Percentiles rank a stretch among this genome's conserved stretches.
phyloP scores from a whole-genome alignment of 2,329 filamentous ascomycete species.

The Epichloe amarillans region DNA sequence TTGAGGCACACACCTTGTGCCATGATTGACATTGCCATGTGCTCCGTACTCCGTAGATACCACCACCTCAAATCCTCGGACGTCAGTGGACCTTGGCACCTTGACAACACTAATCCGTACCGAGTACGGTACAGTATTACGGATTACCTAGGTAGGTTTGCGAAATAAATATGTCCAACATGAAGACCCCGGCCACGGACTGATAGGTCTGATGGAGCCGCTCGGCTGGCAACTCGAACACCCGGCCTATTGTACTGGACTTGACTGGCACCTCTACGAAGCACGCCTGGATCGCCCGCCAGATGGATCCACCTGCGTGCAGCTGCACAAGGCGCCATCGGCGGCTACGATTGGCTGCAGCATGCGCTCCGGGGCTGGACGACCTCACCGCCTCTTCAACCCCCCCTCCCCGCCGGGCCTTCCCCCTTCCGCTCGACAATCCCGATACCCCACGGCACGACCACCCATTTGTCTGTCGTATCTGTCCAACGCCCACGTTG shows the following conservation, averaged over 20 bases:
- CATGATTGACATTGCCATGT: background rate
- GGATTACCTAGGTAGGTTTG: no score
- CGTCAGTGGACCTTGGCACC: background rate
- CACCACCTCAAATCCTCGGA: background rate
- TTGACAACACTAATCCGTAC: background rate
- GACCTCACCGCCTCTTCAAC: conserved; percentile 26
- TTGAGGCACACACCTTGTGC: background rate
- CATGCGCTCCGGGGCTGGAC: conserved; percentile 20
- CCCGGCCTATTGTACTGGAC: background rate
- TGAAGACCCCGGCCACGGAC: background rate
- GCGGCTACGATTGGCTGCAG: conserved; percentile 21
- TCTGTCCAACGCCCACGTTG: conserved; percentile 1
- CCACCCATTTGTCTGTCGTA: background rate
- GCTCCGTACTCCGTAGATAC: background rate
- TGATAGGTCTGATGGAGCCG: background rate
- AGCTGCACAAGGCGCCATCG: conserved; percentile 19
- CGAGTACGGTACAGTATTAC: no score
- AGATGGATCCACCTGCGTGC: conserved; percentile 13
- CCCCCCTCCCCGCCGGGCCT: conserved; percentile 11
- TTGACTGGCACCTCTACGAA: background rate
- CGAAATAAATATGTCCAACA: no score
- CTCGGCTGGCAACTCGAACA: conserved; percentile 6
- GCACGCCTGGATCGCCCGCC: conserved; percentile 13
- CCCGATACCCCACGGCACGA: conserved; percentile 2
- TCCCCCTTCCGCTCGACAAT: conserved; percentile 6